These are phyloP conservation scores for Coffea canephora DNA, from an alignment of 257 asterid species.

Conservation along the genomic window DNA sequence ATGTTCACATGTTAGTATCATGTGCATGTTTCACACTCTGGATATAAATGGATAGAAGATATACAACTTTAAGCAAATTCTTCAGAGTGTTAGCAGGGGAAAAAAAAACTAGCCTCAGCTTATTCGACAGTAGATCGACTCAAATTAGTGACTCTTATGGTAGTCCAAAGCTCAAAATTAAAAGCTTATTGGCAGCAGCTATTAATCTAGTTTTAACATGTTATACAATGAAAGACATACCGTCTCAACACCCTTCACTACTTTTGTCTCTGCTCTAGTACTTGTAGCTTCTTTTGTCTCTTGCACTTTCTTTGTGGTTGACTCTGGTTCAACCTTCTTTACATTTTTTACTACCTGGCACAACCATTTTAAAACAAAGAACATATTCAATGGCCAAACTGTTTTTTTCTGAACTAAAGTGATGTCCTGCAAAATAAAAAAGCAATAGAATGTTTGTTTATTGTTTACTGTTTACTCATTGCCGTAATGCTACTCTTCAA, in stretches of 20 bases:
- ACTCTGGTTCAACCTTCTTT: constrained; percentile 54
- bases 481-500: not conserved
- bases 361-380: constrained; percentile 9
- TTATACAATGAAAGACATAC: constrained; percentile 33
- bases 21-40: not conserved
- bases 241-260: constrained; percentile 39
- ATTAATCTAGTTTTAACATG: not conserved
- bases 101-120: not conserved
- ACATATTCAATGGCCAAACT: not conserved
- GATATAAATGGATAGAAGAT: not conserved
- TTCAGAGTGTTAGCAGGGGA: too few species aligned
- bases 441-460: not conserved
- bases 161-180: not conserved
- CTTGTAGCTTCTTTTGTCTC: constrained; percentile 42
- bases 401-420: not conserved
- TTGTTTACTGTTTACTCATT: not conserved
- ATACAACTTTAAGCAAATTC: not conserved
- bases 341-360: constrained; percentile 42
- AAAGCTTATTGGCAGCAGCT: constrained; percentile 3
- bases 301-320: constrained; percentile 48
- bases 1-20: not conserved
- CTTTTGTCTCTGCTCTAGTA: constrained; percentile 43
- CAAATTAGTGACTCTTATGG: not conserved
- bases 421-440: not conserved
- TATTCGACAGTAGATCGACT: not conserved